Percentiles rank a stretch among this genome's conserved stretches.
phyloP scores from a whole-genome alignment of 2,329 filamentous ascomycete species.

The Colletotrichum siamense region DNA sequence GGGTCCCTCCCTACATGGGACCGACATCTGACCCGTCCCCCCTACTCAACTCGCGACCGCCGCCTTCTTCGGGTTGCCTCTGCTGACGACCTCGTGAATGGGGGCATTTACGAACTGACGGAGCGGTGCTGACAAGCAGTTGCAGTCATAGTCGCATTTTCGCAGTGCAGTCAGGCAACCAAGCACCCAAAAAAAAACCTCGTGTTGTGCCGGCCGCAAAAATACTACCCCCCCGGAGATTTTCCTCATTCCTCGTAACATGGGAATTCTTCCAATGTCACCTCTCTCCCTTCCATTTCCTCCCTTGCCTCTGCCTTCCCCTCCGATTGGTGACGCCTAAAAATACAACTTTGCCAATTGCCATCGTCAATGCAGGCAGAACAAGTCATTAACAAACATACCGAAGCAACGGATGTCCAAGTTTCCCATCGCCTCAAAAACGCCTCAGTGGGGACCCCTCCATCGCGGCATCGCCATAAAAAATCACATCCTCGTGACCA shows the following conservation, averaged over 20 bases:
- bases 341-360: neutral
- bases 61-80: neutral
- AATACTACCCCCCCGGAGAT: neutral
- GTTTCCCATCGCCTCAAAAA: neutral
- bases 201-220: neutral
- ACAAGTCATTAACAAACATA: neutral
- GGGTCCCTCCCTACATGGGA: constrained; percentile 8
- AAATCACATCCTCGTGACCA: neutral
- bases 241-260: neutral
- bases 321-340: neutral
- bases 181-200: neutral
- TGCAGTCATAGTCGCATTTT: neutral
- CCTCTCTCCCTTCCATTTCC: neutral
- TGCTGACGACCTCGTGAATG: neutral
- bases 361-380: neutral
- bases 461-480: neutral
- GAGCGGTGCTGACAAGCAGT: neutral
- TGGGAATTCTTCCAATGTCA: neutral
- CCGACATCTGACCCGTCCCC: constrained; percentile 9
- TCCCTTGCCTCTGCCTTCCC: neutral
- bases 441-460: neutral
- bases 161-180: neutral
- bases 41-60: constrained; percentile 2
- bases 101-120: neutral
- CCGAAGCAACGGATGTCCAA: neutral